Evolutionary conservation across 2,329 filamentous ascomycete species (phyloP), one percentile per base, ranked within the genome.

Genomic region (Nigrospora oryzae): DNA sequence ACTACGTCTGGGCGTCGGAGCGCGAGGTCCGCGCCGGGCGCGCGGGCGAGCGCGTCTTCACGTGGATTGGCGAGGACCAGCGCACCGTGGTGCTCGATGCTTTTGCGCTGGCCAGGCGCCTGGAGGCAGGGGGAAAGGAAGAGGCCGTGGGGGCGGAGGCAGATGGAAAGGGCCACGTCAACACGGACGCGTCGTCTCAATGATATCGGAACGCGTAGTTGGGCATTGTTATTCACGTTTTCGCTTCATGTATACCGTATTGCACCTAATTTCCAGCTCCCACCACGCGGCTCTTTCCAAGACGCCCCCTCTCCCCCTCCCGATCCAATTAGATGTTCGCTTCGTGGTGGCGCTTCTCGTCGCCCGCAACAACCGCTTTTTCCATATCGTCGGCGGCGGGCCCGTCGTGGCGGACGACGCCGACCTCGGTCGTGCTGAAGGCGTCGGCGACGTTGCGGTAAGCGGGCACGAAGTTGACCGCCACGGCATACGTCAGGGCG

Each of bases 381-480:
- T 60, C 58, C 17, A 57, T 56, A 4, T 34, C 43, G 14, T 7
- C 12, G 34, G 34, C 12, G 34, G 14, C 34, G 14, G 13, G 14
- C 14, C 34, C 35, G 19, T 30, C 13, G 19, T 30, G 33, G 33
- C 32, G 32, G 32, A 30, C 32, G 32, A 70, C 44, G 14, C 72
- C 73, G 19, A 75, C 54, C 2, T 74, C 63, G 0, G 71, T 60
- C 17, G 66, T 64, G 10, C 66, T 66, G 50, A 75, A 75, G 2
- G 72, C 70, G 56, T 89, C 84, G 3, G 81, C 77, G 1, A 81
- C 75, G 44, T 74, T 65, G 32, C 74, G 68, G 57, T 89, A 88
- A 3, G 69, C 63, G 0, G 81, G 79, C 5, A 80, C 66, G 52
- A 86, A 86, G 62, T 89, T 89, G 49, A 82, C 79, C 7, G 71